Evolutionary conservation across 2,329 filamentous ascomycete species (phyloP), one percentile per base, ranked within the genome.

Genomic region (Ophiostoma ulmi): DNA sequence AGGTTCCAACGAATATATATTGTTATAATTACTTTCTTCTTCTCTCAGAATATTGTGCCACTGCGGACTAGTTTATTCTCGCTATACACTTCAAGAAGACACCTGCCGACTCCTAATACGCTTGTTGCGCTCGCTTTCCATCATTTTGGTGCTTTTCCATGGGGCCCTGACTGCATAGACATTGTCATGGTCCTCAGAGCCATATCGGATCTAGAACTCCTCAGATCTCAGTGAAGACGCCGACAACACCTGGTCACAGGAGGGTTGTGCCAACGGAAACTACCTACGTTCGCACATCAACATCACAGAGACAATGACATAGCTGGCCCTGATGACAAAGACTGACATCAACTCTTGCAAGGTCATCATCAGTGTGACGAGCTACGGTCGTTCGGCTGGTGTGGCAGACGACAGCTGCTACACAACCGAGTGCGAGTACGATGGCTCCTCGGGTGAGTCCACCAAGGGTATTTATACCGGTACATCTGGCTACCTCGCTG

Each of bases 311-410:
- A 81, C 78, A 0, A 69, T 74, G 3, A 69, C 73, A 3, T 72
- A 79, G 0, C 72, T 81, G 0, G 72, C 76, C 26, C 81, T 81
- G 77, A 76, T 81, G 68, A 82, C 80, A 8, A 79, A 80, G 52
- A 77, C 77, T 14, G 74, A 75, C 10, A 75, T 79, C 8, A 70
- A 73, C 1, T 71, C 74, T 0, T 75, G 74, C 70, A 77, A 79
- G 72, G 71, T 80, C 10, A 44, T 78, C 7, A 77, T 80, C 11
- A 78, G 79, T 17, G 74, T 78, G 2, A 26, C 76, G 0, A 78
- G 77, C 73, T 81, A 80, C 73, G 78, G 78, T 1, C 75, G 79
- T 0, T 76, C 75, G 0, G 81, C 80, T 70, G 69, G 75, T 14
- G 80, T 80, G 79, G 41, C 70, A 6, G 68, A 67, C 3, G 35